Base-by-base conservation (phyloP, 371 early-diverging fungal genomes). In the Zychaea mexicana region DNA sequence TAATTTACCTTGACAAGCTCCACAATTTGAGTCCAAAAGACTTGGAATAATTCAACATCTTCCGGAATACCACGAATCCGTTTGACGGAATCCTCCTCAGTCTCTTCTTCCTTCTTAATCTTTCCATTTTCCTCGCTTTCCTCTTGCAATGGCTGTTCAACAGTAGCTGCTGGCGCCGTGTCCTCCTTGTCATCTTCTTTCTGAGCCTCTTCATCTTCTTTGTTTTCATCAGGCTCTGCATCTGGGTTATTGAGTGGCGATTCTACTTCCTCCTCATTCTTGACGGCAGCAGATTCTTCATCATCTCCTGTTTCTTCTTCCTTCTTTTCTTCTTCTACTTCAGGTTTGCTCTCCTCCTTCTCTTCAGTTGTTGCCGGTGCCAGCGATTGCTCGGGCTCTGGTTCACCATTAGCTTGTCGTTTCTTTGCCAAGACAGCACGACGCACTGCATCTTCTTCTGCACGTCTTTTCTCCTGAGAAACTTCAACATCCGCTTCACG, bases 11-110 rank as follows among this genome's bases (percentile, higher is more conserved):
- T 90, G 47, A 98, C 90, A 12, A 97, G 84, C 46, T 91, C 91
- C 42, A 92, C 90, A 65, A 98, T 92, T 72, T 96, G 94, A 12
- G 76, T 83, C 98, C 98, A 98, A 71, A 98, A 97, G 36, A 96
- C 92, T 56, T 91, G 93, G 77, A 98, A 98, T 38, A 98, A 79
- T 60, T 88, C 84, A 21, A 93, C 89, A 65, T 93, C 93, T 36
- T 91, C 89, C 1, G 94, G 94, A 54, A 94, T 93, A 24, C 92
- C 94, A 49, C 49, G 49, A 22, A 49, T n/a, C 5, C 49, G 49
- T 13, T 49, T 49, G 22, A 49, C 22, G 22, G 21, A 4, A 8
- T 49, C 49, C 17, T 39, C 21, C 19, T 22, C 59, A n/a, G 5
- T 45, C 15, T 36, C 42, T 17, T 26, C 22, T 28, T 58, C 46